These are phyloP conservation scores for Psilocybe cubensis DNA, from an alignment of 768 basidiomycete genomes.

Conservation along the genomic window DNA sequence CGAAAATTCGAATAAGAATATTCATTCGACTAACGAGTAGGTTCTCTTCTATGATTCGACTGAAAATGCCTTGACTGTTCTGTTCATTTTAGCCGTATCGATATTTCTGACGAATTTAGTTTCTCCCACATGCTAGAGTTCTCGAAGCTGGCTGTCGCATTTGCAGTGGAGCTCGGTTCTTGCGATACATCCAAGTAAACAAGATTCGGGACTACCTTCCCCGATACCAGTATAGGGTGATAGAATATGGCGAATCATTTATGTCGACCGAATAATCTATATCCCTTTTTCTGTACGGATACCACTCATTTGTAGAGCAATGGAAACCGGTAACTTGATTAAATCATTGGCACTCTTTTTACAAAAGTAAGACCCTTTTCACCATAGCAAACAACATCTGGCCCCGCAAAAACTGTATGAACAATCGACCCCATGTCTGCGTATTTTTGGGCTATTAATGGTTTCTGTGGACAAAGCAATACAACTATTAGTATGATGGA, in stretches of 20 bases:
- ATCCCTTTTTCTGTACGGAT: no score
- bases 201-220: neutral
- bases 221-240: no score
- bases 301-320: no score
- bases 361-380: conserved; percentile 40
- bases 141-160: conserved; percentile 81
- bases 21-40: conserved; percentile 83
- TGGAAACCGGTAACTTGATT: no score
- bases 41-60: conserved; percentile 28
- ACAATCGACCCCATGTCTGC: conserved; percentile 36
- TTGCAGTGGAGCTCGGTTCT: conserved; percentile 76
- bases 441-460: conserved; percentile 34
- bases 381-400: conserved; percentile 45
- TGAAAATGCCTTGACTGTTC: conserved; percentile 17
- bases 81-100: conserved; percentile 66
- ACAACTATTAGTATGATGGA: neutral
- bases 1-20: conserved; percentile 79
- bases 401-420: conserved; percentile 43
- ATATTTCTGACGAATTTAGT: conserved; percentile 87
- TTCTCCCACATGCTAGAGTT: conserved; percentile 91
- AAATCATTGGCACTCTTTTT: no score
- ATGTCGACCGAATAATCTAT: neutral
- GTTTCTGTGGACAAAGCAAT: conserved; percentile 28
- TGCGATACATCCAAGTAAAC: conserved; percentile 33
- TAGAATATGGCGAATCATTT: neutral